Evolutionary conservation across 345 rosid species (phyloP).

Genomic region (Citrus reticulata): DNA sequence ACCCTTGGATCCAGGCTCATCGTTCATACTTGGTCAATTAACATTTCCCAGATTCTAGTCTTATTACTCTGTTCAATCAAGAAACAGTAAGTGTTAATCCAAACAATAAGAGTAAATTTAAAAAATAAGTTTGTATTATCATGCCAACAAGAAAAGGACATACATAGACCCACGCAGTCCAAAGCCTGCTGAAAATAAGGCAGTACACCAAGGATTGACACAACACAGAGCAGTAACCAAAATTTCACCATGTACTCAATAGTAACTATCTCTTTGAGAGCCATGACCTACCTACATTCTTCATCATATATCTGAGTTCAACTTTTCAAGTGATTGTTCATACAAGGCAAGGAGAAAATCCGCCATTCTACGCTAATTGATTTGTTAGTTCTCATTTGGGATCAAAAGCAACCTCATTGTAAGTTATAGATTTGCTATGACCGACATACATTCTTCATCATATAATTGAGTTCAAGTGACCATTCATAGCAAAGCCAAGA

Average conservation of each 20-base stretch:
- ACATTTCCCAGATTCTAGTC: background rate
- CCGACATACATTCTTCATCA: background rate
- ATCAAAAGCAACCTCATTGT: background rate
- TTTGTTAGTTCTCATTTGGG: background rate
- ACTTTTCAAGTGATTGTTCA: background rate
- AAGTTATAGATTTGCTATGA: background rate
- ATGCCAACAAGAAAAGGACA: background rate
- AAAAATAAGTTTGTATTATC: background rate
- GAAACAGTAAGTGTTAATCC: background rate
- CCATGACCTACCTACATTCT: background rate
- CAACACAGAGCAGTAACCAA: background rate
- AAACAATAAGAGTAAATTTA: background rate
- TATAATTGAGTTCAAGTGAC: background rate
- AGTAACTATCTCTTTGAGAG: background rate
- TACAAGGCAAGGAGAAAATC: background rate
- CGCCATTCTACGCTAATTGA: background rate
- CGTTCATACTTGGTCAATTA: background rate
- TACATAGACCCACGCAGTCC: background rate
- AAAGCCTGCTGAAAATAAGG: background rate
- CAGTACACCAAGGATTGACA: background rate
- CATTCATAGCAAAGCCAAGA: background rate
- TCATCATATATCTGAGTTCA: background rate
- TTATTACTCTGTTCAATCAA: conserved; percentile 1
- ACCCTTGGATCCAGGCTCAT: background rate
- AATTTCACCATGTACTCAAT: background rate